Evolutionary conservation across 75 land plant genomes (phyloP).

Genomic region (Isoetes taiwanensis): DNA sequence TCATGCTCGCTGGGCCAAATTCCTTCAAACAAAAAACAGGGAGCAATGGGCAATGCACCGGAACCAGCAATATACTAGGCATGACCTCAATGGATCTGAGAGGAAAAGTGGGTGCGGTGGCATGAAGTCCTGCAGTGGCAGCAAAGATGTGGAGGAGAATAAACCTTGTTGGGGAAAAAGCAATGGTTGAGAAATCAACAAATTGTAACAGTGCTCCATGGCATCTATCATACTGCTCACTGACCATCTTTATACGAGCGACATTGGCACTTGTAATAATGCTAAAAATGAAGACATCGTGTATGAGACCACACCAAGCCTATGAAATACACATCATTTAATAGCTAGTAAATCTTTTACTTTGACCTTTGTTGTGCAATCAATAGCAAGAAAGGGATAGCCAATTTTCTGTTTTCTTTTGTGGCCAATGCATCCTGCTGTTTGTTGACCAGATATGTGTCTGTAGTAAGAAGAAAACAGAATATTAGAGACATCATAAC

Average conservation of each 20-base stretch:
- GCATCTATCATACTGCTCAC: conserved; percentile 6
- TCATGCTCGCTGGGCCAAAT: too few species aligned
- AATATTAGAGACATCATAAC: too few species aligned
- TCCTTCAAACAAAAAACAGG: too few species aligned
- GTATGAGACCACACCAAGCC: not conserved
- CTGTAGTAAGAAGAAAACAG: too few species aligned
- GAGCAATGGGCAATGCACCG: too few species aligned
- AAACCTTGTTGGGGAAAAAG: not conserved
- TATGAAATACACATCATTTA: not conserved
- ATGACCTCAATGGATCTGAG: too few species aligned
- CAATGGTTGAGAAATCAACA: not conserved
- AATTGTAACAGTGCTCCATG: conserved; percentile 3
- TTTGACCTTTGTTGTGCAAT: conserved; percentile 2
- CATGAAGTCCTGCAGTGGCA: too few species aligned
- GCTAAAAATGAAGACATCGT: not conserved
- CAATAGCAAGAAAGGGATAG: not conserved
- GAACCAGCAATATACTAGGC: too few species aligned
- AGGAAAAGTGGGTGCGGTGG: too few species aligned
- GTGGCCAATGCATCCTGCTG: not conserved
- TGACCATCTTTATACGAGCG: not conserved
- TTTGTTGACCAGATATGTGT: too few species aligned
- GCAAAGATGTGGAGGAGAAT: too few species aligned
- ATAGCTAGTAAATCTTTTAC: not conserved
- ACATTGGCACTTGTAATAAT: not conserved
- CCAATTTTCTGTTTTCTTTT: not conserved